Evolutionary conservation across 805 yeast genomes (phyloP).

Genomic region (Metschnikowia gelsemii): DNA sequence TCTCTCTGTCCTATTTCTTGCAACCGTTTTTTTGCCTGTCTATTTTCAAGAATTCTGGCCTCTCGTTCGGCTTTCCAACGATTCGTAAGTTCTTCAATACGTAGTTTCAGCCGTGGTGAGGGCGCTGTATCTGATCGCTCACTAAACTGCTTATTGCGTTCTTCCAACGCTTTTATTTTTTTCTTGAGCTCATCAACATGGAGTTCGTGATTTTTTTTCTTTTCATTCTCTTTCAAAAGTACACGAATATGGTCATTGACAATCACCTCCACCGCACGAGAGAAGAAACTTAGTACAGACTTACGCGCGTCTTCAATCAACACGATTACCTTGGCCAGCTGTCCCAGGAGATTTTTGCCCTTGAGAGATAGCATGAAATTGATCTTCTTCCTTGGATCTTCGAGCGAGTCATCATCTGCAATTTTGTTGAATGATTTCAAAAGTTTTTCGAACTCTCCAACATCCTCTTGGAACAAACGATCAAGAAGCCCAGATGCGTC

Average conservation of each 20-base stretch:
- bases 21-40: slow-evolving; percentile 52
- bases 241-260: slow-evolving; percentile 54
- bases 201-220: not conserved
- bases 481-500: slow-evolving; percentile 26
- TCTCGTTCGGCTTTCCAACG: slow-evolving; percentile 74
- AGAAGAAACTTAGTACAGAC: slow-evolving; percentile 52
- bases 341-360: slow-evolving; percentile 12
- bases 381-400: slow-evolving; percentile 56
- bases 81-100: slow-evolving; percentile 61
- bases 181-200: slow-evolving; percentile 25
- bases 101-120: slow-evolving; percentile 42
- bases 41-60: slow-evolving; percentile 59
- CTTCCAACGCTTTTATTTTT: slow-evolving; percentile 20
- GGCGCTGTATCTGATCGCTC: slow-evolving; percentile 22
- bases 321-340: not conserved
- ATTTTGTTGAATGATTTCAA: slow-evolving; percentile 51
- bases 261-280: slow-evolving; percentile 59
- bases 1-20: slow-evolving; percentile 34
- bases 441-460: slow-evolving; percentile 50
- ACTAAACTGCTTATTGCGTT: slow-evolving; percentile 29
- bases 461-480: slow-evolving; percentile 41
- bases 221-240: slow-evolving; percentile 36
- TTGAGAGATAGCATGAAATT: slow-evolving; percentile 35
- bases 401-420: slow-evolving; percentile 56
- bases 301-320: slow-evolving; percentile 36